Evolutionary conservation across 345 rosid genomes (phyloP).

Genomic region (Iberis pinnata): DNA sequence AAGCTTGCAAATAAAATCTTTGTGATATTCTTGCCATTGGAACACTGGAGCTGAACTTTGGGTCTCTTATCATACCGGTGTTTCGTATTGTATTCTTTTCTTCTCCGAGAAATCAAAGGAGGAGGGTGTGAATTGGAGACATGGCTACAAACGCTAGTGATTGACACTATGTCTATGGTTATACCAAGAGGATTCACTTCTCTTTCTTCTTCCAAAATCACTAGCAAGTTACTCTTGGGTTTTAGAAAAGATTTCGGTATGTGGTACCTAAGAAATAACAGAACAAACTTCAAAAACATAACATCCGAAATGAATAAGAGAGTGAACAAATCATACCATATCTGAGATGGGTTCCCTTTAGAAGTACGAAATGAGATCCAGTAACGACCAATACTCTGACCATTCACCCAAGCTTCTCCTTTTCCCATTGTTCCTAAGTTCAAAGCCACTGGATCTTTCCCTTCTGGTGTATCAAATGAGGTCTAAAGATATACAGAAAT

Average conservation of each 20-base stretch:
- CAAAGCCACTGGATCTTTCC: constrained; percentile 50
- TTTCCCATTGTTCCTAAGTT: constrained; percentile 72
- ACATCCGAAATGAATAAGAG: background rate
- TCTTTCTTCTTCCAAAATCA: constrained; percentile 51
- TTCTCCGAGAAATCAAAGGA: constrained; percentile 22
- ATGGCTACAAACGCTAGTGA: constrained; percentile 33
- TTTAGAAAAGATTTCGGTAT: constrained; percentile 52
- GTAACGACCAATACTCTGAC: constrained; percentile 70
- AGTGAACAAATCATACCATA: constrained; percentile 37
- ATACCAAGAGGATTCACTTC: constrained; percentile 44
- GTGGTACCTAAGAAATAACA: constrained; percentile 37
- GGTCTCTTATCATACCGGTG: constrained; percentile 23
- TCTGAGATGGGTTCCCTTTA: constrained; percentile 57
- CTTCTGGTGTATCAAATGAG: constrained; percentile 50
- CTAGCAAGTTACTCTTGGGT: constrained; percentile 36
- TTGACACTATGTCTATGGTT: constrained; percentile 37
- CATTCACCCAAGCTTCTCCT: constrained; percentile 81
- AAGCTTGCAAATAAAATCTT: constrained; percentile 46
- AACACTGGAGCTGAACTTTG: constrained; percentile 35
- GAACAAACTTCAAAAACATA: constrained; percentile 3
- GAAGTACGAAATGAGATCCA: constrained; percentile 58
- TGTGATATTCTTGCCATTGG: constrained; percentile 33
- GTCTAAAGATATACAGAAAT: constrained; percentile 32
- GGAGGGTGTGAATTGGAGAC: constrained; percentile 29
- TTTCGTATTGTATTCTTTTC: constrained; percentile 12